Evolutionary conservation across 2,329 filamentous ascomycete genomes (phyloP), one percentile per base, ranked within the genome.

Genomic region (Colletotrichum somersetense): DNA sequence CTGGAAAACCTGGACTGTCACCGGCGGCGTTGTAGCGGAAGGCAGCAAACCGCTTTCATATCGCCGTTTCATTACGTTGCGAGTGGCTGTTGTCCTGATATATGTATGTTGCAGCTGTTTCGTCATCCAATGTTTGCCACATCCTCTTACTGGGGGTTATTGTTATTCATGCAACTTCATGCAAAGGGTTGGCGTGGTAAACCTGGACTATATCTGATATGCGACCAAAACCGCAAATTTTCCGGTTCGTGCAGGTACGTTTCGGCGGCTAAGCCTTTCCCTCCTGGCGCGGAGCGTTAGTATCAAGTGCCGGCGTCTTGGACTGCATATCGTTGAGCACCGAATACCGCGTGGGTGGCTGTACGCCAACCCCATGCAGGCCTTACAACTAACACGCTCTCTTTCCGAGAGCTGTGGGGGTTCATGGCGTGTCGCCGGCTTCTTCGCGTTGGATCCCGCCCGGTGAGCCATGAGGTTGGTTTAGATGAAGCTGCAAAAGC

Each of bases 201-300:
- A 33, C 68, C 58, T 35, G 57, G 52, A 44, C 57, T 18, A 62
- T 38, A 38, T 46, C 46, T 67, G 44, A 46, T 20, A 52, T 46
- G 53, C 30, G 53, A n/a, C 53, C 35, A 64, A 63, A 50, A 55
- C 44, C 59, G 59, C 20, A 72, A 64, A 72, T 69, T 72, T 66
- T 64, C 69, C 69, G 69, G 55, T 42, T 30, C 62, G 26, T 44
- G 53, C 30, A 30, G 30, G 30, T 30, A 30, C 46, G 16, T 23
- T 38, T 52, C 50, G 42, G 44, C 44, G 58, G 42, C 65, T 8
- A 33, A 52, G 58, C 20, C 38, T 40, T 68, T 53, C 67, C 63
- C 50, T 67, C 55, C 40, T 33, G n/a, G 23, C n/a, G 44, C 35
- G 20, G 52, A 67, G 64, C 44, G 42, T 44, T 48, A 38, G 64